Evolutionary conservation across 1,284 basidiomycete species (phyloP).

Genomic region (Cryptococcus sp.): DNA sequence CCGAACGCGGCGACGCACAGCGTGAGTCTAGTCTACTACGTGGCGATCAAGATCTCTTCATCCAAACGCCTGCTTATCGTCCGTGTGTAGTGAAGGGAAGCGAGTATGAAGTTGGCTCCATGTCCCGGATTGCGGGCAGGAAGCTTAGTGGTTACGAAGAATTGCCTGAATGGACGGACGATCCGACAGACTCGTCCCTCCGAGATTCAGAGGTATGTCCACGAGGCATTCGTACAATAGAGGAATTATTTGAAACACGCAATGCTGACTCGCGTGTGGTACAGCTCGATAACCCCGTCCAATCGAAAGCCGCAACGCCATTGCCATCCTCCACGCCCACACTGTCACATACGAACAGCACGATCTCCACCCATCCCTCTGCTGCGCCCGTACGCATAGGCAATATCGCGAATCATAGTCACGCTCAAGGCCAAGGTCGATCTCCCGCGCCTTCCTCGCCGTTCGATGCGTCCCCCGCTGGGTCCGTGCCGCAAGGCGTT

Average conservation of each 20-base stretch:
- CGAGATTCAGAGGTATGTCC: slow-evolving; percentile 50
- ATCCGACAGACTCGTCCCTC: slow-evolving; percentile 54
- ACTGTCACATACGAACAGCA: no score
- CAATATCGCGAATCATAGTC: no score
- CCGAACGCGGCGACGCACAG: slow-evolving; percentile 24
- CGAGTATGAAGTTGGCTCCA: slow-evolving; percentile 42
- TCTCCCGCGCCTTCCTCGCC: slow-evolving; percentile 18
- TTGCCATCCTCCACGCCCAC: slow-evolving; percentile 7
- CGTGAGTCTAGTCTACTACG: slow-evolving; percentile 2
- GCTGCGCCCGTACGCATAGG: no score
- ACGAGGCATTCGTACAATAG: background rate
- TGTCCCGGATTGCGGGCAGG: slow-evolving; percentile 42
- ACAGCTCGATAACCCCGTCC: slow-evolving; percentile 11
- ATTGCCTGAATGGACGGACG: slow-evolving; percentile 54
- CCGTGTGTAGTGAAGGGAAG: slow-evolving; percentile 1
- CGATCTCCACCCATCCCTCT: no score
- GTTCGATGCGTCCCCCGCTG: slow-evolving; percentile 26
- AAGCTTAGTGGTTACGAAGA: slow-evolving; percentile 42
- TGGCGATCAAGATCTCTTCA: background rate
- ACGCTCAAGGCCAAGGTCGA: background rate
- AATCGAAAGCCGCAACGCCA: slow-evolving; percentile 12
- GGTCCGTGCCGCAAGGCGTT: slow-evolving; percentile 14
- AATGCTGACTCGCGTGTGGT: background rate
- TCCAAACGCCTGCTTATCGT: background rate
- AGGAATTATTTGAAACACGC: background rate